phyloP scores from a whole-genome alignment of 2,329 filamentous ascomycete species.

The Sordariomycetes sp. region DNA sequence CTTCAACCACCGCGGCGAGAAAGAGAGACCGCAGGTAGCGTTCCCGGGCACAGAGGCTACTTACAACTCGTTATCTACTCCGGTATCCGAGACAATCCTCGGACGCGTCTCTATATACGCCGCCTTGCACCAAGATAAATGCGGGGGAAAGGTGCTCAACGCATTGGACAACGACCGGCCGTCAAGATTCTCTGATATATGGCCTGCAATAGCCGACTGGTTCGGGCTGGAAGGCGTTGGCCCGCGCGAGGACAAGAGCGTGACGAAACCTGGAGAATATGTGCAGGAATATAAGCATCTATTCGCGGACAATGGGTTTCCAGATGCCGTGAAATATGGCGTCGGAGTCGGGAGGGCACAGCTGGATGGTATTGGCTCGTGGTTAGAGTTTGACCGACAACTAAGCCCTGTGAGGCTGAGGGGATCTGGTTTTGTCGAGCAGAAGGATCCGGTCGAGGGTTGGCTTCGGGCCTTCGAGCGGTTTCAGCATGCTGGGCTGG shows the following conservation, averaged over 20 bases:
- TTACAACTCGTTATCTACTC: slow-evolving; percentile 16
- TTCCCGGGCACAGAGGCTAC: slow-evolving; percentile 18
- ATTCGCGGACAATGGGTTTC: slow-evolving; percentile 15
- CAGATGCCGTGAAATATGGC: slow-evolving; percentile 16
- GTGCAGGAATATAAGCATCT: slow-evolving; percentile 16
- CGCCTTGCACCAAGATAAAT: slow-evolving; percentile 14
- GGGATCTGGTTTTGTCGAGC: slow-evolving; percentile 24
- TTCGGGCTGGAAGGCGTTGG: slow-evolving; percentile 18
- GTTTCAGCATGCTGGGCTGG: slow-evolving; percentile 28
- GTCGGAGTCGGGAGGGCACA: slow-evolving; percentile 25
- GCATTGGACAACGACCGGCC: slow-evolving; percentile 17
- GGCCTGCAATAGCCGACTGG: slow-evolving; percentile 18
- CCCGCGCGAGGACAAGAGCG: slow-evolving; percentile 6
- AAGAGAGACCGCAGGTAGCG: slow-evolving; percentile 11
- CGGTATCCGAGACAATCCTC: slow-evolving; percentile 18
- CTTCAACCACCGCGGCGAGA: slow-evolving; percentile 13
- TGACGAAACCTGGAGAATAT: slow-evolving; percentile 17
- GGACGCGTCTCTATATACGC: slow-evolving; percentile 19
- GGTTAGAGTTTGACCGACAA: slow-evolving; percentile 36
- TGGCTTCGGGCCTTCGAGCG: slow-evolving; percentile 31
- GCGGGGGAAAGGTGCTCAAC: slow-evolving; percentile 20
- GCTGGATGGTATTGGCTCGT: slow-evolving; percentile 30
- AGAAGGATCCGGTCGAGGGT: slow-evolving; percentile 23
- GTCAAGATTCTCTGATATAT: slow-evolving; percentile 16
- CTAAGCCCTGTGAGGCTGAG: slow-evolving; percentile 28